Conservation (phyloP, 768 basidiomycete genomes). For the Suillus cothurnatus region DNA sequence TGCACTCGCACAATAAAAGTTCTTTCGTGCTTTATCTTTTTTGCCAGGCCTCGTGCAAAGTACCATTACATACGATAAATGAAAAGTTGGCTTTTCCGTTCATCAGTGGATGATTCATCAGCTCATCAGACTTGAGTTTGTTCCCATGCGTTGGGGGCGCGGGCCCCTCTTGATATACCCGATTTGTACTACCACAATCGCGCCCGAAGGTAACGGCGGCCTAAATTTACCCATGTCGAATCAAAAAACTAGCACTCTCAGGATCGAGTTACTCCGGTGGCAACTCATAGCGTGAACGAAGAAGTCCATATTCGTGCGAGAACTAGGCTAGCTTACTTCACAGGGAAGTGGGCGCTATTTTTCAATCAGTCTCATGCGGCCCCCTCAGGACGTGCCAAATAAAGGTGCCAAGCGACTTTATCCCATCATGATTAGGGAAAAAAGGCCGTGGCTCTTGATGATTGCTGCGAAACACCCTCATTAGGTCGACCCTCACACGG, state of each 20-base stretch:
- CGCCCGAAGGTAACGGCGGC: conserved; percentile 5
- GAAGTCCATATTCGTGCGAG: not conserved
- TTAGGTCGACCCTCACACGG: not conserved
- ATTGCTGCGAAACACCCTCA: not conserved
- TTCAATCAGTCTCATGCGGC: not conserved
- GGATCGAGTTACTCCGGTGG: conserved; percentile 4
- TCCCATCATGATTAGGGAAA: not conserved
- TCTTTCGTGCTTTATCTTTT: not conserved
- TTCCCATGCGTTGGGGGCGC: conserved; percentile 4
- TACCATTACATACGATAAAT: not conserved
- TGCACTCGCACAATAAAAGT: not conserved
- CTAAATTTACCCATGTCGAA: not conserved
- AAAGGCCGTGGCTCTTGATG: not conserved
- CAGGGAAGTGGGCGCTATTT: not conserved
- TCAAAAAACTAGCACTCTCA: not conserved
- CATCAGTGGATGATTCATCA: not conserved
- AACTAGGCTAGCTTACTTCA: not conserved
- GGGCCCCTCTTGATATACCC: not conserved
- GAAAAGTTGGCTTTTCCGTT: not conserved
- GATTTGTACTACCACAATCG: not conserved
- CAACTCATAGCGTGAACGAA: not conserved
- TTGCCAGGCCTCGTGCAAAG: not conserved
- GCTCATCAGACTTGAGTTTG: not conserved
- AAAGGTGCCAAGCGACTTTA: not conserved
- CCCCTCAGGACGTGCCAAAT: not conserved